These are phyloP conservation scores for Camellia lanceoleosa DNA, from an alignment of 148 eudicot species.

Conservation along the genomic window DNA sequence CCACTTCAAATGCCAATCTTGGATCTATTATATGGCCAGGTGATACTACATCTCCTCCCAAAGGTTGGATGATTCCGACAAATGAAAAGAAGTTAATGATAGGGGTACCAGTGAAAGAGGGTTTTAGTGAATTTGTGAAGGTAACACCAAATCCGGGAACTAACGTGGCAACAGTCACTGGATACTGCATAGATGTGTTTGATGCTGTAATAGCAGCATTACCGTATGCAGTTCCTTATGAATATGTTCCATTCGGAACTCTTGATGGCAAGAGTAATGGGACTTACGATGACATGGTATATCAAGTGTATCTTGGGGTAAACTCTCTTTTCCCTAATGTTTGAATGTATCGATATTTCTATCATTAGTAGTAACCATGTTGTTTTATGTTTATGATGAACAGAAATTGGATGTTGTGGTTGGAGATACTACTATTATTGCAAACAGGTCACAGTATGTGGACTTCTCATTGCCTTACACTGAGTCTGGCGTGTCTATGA, in stretches of 20 bases:
- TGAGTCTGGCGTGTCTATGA: no score
- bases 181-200: slow-evolving; percentile 62
- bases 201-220: slow-evolving; percentile 41
- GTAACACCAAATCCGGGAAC: slow-evolving; percentile 28
- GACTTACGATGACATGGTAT: slow-evolving; percentile 18
- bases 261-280: slow-evolving; percentile 25
- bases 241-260: slow-evolving; percentile 41
- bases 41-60: slow-evolving; percentile 18
- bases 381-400: no score
- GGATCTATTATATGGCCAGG: slow-evolving; percentile 39
- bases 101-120: slow-evolving; percentile 53
- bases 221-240: slow-evolving; percentile 49
- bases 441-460: no score
- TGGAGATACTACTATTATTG: no score
- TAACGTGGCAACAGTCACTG: slow-evolving; percentile 27
- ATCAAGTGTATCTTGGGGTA: slow-evolving; percentile 34
- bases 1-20: slow-evolving; percentile 8
- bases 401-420: no score
- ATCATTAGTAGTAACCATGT: no score
- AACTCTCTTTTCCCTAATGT: neutral
- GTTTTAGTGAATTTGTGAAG: slow-evolving; percentile 40
- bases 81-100: slow-evolving; percentile 42
- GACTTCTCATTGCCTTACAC: no score
- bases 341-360: neutral
- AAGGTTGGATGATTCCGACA: slow-evolving; percentile 43